phyloP scores from a whole-genome alignment of 2,329 filamentous ascomycete genomes.

The Hypoxylon rubiginosum region DNA sequence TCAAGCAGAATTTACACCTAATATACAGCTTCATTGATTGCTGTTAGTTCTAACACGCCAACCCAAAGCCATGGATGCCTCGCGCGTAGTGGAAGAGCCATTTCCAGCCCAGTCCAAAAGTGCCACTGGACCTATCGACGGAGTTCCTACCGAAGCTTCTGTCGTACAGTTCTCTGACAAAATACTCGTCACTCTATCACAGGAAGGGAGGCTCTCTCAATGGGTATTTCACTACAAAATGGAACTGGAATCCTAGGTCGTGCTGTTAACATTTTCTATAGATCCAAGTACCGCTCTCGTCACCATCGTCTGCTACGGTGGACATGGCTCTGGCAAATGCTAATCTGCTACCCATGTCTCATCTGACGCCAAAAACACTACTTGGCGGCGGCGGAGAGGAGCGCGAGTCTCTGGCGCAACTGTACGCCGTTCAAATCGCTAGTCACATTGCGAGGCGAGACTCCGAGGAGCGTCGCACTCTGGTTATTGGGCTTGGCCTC shows the following conservation, averaged over 20 bases:
- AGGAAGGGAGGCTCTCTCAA: conserved; percentile 87
- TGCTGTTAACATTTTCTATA: conserved; percentile 52
- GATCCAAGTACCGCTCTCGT: conserved; percentile 84
- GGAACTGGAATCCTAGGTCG: not conserved
- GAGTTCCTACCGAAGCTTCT: conserved; percentile 78
- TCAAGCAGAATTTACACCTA: not conserved
- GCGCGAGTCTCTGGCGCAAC: conserved; percentile 85
- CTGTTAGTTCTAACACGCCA: not conserved
- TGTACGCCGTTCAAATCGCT: conserved; percentile 90
- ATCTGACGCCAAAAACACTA: conserved; percentile 88
- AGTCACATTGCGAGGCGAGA: conserved; percentile 80
- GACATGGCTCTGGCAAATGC: conserved; percentile 69
- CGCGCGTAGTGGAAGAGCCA: conserved; percentile 62
- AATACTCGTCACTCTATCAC: conserved; percentile 89
- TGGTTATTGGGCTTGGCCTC: conserved; percentile 74
- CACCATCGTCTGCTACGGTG: conserved; percentile 72
- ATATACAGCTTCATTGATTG: not conserved
- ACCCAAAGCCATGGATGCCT: conserved; percentile 56
- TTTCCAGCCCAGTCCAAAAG: conserved; percentile 77
- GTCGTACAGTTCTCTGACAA: conserved; percentile 86
- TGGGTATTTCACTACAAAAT: conserved; percentile 74
- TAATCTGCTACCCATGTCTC: conserved; percentile 77
- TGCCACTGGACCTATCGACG: conserved; percentile 73
- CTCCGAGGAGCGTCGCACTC: conserved; percentile 71
- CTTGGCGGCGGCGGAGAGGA: conserved; percentile 85